These are phyloP conservation scores for Cicer pinnatifidum DNA, from an alignment of 306 rosid genomes.

Conservation along the genomic window DNA sequence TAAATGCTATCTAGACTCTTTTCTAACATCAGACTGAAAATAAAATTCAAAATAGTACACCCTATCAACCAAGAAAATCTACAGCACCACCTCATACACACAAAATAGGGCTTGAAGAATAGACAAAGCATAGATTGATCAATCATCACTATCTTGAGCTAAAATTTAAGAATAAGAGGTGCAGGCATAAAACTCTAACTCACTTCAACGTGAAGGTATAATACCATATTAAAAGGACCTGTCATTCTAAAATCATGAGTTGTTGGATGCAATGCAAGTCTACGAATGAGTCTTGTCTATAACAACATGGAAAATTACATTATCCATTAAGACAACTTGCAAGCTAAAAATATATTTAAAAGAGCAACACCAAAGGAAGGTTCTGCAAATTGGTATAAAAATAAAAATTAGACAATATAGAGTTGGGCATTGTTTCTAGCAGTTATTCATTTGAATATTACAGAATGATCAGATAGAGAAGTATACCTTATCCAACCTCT, in stretches of 20 bases:
- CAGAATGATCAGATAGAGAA: conserved; percentile 40
- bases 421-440: conserved; percentile 27
- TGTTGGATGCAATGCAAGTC: conserved; percentile 20
- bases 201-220: conserved; percentile 16
- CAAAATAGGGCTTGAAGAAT: background rate
- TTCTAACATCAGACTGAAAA: background rate
- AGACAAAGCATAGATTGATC: conserved; percentile 26
- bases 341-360: conserved; percentile 25
- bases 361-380: conserved; percentile 19
- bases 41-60: conserved; percentile 6
- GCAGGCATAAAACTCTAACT: conserved; percentile 33
- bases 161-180: conserved; percentile 7
- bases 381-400: conserved; percentile 26
- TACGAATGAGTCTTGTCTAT: conserved; percentile 21
- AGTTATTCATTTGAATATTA: conserved; percentile 20
- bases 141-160: conserved; percentile 7
- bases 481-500: conserved; percentile 98
- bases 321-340: conserved; percentile 17
- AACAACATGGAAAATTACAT: conserved; percentile 16
- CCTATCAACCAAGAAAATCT: background rate
- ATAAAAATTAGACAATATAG: background rate
- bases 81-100: background rate
- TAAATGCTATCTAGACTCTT: background rate
- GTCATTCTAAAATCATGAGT: conserved; percentile 13
- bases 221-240: conserved; percentile 5